Evolutionary conservation across 441 rosid species (phyloP).

Genomic region (Croton setiger): DNA sequence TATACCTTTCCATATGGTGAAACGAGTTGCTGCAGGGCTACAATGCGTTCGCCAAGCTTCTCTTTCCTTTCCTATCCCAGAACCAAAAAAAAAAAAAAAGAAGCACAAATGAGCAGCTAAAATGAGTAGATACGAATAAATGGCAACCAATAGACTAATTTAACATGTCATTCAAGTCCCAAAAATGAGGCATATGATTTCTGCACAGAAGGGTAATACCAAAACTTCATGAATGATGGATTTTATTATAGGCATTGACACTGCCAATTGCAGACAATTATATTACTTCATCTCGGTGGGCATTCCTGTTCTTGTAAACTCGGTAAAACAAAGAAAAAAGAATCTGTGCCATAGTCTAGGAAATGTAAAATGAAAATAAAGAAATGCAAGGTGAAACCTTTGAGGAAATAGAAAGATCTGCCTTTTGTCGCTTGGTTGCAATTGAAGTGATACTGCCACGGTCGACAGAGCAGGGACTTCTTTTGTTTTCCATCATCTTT

Average conservation of each 20-base stretch:
- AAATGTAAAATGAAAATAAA: not conserved
- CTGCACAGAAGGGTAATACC: not conserved
- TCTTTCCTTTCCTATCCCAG: slow-evolving; percentile 74
- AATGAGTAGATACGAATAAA: not conserved
- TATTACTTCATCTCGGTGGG: not conserved
- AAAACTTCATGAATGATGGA: not conserved
- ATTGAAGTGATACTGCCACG: slow-evolving; percentile 48
- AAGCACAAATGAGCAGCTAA: slow-evolving; percentile 10
- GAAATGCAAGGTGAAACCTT: slow-evolving; percentile 47
- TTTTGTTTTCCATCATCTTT: slow-evolving; percentile 84
- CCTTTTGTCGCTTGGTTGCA: slow-evolving; percentile 71
- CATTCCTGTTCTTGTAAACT: not conserved
- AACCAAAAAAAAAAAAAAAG: slow-evolving; percentile 19
- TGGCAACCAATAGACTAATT: too few relatives aligned
- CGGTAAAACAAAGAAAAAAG: not conserved
- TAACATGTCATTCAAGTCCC: too few relatives aligned
- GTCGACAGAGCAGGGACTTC: slow-evolving; percentile 64
- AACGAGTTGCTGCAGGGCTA: slow-evolving; percentile 89
- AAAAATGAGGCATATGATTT: too few relatives aligned
- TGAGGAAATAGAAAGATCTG: slow-evolving; percentile 58
- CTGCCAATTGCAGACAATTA: not conserved
- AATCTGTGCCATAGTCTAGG: not conserved
- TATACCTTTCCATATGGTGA: slow-evolving; percentile 95
- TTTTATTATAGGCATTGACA: not conserved
- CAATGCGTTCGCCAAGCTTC: slow-evolving; percentile 78